Conservation (phyloP, 2,329 filamentous ascomycete genomes). For the Nannizzia gypsea region DNA sequence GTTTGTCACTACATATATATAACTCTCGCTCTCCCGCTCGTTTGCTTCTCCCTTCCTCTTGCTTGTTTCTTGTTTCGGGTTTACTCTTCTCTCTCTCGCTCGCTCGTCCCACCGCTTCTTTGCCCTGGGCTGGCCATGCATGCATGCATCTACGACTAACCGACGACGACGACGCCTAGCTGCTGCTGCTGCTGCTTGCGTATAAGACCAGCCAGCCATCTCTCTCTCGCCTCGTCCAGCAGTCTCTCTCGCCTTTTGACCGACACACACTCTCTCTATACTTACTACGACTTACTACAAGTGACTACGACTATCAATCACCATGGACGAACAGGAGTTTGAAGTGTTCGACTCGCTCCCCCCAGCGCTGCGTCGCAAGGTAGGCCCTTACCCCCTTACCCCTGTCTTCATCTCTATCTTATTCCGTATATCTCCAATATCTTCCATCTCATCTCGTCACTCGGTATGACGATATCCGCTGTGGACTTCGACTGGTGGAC, state of each 20-base stretch:
- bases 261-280: neutral
- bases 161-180: too few relatives aligned
- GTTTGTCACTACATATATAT: neutral
- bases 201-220: too few relatives aligned
- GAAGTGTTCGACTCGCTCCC: slow-evolving; percentile 43
- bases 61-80: neutral
- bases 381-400: slow-evolving; percentile 29
- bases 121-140: neutral
- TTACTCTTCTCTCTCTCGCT: neutral
- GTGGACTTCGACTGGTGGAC: too few relatives aligned
- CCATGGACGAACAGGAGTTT: neutral
- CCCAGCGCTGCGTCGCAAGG: slow-evolving; percentile 46
- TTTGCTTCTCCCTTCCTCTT: neutral
- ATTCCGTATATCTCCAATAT: slow-evolving; percentile 9
- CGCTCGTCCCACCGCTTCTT: neutral
- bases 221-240: too few relatives aligned
- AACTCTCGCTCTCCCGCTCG: neutral
- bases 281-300: neutral
- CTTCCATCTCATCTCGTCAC: neutral
- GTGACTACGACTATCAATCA: neutral
- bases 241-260: neutral
- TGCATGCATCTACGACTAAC: too few relatives aligned
- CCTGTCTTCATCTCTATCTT: too few relatives aligned
- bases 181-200: too few relatives aligned
- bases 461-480: too few relatives aligned